Conservation (phyloP, 345 rosid species). For the Aethionema arabicum region DNA sequence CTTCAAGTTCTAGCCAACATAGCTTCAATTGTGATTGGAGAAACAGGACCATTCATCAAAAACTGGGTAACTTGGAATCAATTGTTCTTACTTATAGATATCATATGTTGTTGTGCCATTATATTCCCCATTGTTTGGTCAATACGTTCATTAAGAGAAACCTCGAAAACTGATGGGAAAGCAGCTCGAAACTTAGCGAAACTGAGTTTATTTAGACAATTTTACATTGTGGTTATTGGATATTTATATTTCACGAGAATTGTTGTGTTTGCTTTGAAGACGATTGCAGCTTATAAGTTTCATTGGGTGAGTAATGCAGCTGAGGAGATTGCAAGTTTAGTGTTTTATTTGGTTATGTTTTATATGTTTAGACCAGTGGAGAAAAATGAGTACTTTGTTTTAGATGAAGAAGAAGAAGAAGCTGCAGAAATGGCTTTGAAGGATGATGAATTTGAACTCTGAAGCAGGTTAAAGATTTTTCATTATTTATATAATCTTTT, state of each 20-base stretch:
- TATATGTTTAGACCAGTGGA: conserved; percentile 91
- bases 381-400: conserved; percentile 82
- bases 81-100: conserved; percentile 82
- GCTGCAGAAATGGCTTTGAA: conserved; percentile 70
- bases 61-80: conserved; percentile 97
- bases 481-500: conserved; percentile 8
- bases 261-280: conserved; percentile 80
- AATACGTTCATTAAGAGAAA: conserved; percentile 76
- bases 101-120: conserved; percentile 86
- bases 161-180: conserved; percentile 91
- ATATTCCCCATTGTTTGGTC: conserved; percentile 98
- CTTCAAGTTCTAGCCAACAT: conserved; percentile 90
- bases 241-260: conserved; percentile 91
- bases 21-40: conserved; percentile 84
- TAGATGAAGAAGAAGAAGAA: conserved; percentile 91
- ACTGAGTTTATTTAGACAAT: conserved; percentile 79
- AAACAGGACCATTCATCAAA: conserved; percentile 84
- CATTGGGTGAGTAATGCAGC: conserved; percentile 93
- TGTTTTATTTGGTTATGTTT: conserved; percentile 73
- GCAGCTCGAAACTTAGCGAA: conserved; percentile 92
- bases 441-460: conserved; percentile 89
- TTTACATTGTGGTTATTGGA: conserved; percentile 88
- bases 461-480: conserved; percentile 65
- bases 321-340: conserved; percentile 79
- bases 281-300: conserved; percentile 80